Evolutionary conservation across 306 rosid genomes (phyloP), one percentile per base, ranked within the genome.

Genomic region (Coriaria nepalensis): DNA sequence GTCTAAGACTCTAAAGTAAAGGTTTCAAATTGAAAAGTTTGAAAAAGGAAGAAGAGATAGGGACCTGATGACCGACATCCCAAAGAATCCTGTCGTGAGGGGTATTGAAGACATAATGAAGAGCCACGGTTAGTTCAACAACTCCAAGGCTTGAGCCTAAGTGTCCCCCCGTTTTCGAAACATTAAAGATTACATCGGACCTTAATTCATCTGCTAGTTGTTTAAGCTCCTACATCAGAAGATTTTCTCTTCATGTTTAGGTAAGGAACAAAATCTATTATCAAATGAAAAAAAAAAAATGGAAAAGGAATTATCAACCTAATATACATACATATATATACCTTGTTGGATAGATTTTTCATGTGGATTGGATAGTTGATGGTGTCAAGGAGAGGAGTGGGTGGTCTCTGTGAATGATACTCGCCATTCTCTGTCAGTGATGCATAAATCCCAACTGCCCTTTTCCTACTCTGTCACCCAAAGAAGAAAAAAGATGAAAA

Each of bases 21-120:
- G 29, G 29, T 20, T 20, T 20, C 29, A 20, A 20, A 20, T 1
- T 20, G 29, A 20, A 20, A 20, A 20, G 29, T 20, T 20, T 1
- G 35, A 45, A 10, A 34, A 39, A 63, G 59, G 40, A 57, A 60
- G 43, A 33, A 37, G 62, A 69, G 48, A 48, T 46, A 41, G 34
- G 9, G 57, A 85, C 97, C 95, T 90, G 95, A 68, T 90, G 98
- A 43, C 98, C 98, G 63, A 90, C 98, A 60, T 90, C 98, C 98
- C 98, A 90, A 45, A 90, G 15, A 35, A 90, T 81, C 71, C 59
- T 90, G 55, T 90, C 98, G 29, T 56, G 78, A 56, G 98, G 98
- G 36, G 95, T 44, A 68, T 85, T 90, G 62, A 90, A 90, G 62
- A 85, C 94, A 64, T 77, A 90, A 50, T 85, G 98, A 42, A 90